phyloP scores from a whole-genome alignment of 2,329 filamentous ascomycete species.

The Zarea fungicola region DNA sequence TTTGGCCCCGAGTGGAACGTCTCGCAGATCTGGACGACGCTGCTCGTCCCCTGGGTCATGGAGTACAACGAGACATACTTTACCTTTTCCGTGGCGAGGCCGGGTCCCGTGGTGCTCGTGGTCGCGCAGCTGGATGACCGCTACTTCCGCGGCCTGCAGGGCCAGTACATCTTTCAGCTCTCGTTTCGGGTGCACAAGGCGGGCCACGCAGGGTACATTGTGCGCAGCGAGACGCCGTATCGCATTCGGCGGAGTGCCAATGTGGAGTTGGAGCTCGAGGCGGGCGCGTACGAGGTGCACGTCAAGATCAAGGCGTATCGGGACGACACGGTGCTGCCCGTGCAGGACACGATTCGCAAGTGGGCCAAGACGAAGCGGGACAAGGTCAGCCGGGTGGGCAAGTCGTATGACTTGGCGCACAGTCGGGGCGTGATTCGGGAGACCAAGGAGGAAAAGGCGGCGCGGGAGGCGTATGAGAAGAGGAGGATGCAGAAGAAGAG shows the following conservation, averaged over 20 bases:
- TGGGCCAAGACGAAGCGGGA: constrained; percentile 56
- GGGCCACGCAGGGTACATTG: constrained; percentile 47
- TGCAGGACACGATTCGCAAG: constrained; percentile 62
- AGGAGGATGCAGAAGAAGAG: constrained; percentile 27
- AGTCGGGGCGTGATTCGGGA: constrained; percentile 54
- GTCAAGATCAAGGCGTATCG: constrained; percentile 68
- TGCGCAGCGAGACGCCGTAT: constrained; percentile 48
- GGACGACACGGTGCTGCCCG: constrained; percentile 42
- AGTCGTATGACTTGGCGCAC: constrained; percentile 66
- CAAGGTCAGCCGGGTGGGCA: constrained; percentile 67
- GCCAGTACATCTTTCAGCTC: constrained; percentile 50
- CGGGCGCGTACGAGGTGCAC: constrained; percentile 69
- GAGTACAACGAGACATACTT: constrained; percentile 52
- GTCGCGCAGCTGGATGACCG: constrained; percentile 53
- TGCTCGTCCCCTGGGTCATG: constrained; percentile 51
- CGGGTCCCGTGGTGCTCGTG: constrained; percentile 49
- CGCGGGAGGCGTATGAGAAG: constrained; percentile 35
- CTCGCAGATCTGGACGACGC: constrained; percentile 42
- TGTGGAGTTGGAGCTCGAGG: constrained; percentile 68
- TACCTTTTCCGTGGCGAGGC: constrained; percentile 42
- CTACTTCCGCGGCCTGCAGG: constrained; percentile 52
- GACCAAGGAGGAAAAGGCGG: constrained; percentile 42
- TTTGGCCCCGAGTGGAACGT: constrained; percentile 52
- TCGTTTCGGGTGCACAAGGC: constrained; percentile 50
- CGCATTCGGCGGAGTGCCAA: constrained; percentile 70